Base-by-base conservation (phyloP, 768 basidiomycete genomes). In the Boletus pseudopeckii region DNA sequence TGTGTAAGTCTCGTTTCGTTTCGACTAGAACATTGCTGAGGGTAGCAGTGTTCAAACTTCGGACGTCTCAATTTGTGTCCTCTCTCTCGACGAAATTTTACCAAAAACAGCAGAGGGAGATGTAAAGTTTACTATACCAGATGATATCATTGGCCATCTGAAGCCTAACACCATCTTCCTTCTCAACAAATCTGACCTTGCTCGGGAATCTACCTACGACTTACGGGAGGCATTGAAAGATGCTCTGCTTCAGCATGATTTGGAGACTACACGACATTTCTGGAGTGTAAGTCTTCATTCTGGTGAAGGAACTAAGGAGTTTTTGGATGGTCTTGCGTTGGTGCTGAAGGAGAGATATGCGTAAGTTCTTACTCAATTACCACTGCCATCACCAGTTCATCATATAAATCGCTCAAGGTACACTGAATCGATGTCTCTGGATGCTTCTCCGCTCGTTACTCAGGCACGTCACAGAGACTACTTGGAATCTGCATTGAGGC, bases 381-480 rank as follows among this genome's bases (percentile, higher is more conserved):
- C 36, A 1, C 5, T n/a, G n/a, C n/a, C 28, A 3, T 39, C 13
- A 17, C 39, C 11, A 28, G 17, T 51, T 52, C 14, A 13, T 55
- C 26, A 48, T 15, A 26, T 20, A 14, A 34, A 9, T 42, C 24
- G n/a, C 40, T 42, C 41, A 42, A 64, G 66, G 34, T 58, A 64
- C 52, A 45, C 56, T 17, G 63, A 64, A 20, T 30, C 43, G 4
- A 60, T 57, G 64, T 66, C 67, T 34, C 40, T 54, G 8, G 57
- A 54, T 0, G 49, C 45, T 22, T 64, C 60, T 7, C 90, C 90
- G 1, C 71, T 94, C 30, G 81, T 95, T 44, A 92, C 90, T 0
- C 87, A 89, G 45, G 80, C 83, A 8, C 80, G 92, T 18, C 93
- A 96, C 65, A 81, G 91, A 10, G 78, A 80, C 6, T 90, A 91